Base-by-base conservation (phyloP, 1,284 basidiomycete genomes). In the Trametes pubescens region DNA sequence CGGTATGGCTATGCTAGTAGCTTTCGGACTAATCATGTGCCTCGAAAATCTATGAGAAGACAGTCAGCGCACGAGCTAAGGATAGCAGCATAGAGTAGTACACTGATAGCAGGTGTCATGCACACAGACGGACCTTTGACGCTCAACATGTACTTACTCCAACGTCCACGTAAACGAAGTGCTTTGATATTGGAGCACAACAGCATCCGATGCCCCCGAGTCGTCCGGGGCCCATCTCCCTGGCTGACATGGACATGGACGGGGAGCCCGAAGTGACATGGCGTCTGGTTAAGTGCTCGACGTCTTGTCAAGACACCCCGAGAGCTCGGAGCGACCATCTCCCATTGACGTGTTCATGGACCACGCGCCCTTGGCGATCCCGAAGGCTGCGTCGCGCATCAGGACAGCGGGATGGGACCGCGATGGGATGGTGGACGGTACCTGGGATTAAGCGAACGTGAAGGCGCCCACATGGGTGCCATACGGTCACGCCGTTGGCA, bases 401-500 rank as follows among this genome's bases (percentile, higher is more conserved):
- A 43, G 2, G 40, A 43, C 40, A 43, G 40, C 40, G 40, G 40
- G 40, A 43, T 43, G 40, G 40, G 40, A 43, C 37, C 10, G 29
- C 29, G 29, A 32, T 32, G 29, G 29, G 3, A 32, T 32, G 29
- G 29, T 32, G 14, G 37, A 38, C 14, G 37, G 37, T 11, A 6
- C 37, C 10, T 43, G 40, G 40, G 4, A 16, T 43, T 43, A 16
- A 47, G 34, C 32, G 29, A 6, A 49, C 18, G 24, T 8, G 9
- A 38, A 53, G 37, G 35, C 51, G 51, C 51, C 51, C 51, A 24
- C 29, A 38, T 5, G 22, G 21, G 52, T 32, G 29, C 29, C 29
- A 32, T 54, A 10, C 13, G 9, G 53, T 55, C 53, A 55, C 59
- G 26, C 47, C 29, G 35, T 61, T 26, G 32, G 44, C 35, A 48